Base-by-base conservation (phyloP, 768 basidiomycete species). In the Termitomyces sp. region DNA sequence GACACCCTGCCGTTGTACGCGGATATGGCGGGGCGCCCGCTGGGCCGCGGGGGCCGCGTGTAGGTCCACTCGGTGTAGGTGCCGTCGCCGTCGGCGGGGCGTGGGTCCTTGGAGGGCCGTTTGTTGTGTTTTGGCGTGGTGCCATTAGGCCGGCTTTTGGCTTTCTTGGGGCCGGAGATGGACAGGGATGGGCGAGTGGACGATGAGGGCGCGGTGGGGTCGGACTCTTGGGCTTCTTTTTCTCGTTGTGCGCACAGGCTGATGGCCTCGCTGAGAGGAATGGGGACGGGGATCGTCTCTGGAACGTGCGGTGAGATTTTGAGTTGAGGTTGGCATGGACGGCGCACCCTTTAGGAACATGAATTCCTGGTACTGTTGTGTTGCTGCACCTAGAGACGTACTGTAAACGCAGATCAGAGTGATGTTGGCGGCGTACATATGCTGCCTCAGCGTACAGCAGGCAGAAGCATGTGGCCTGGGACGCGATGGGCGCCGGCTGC, bases 361-460 rank as follows among this genome's bases (percentile, higher is more conserved):
- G 62, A 88, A 86, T 64, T 88, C 85, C 66, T 84, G 82, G 61
- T 84, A 83, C 63, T 82, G 81, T 54, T 79, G 76, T 3, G 81
- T 80, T 7, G 85, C 80, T 37, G 74, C 73, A 34, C 86, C 88
- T 90, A 56, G 50, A 31, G 28, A 66, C 77, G 49, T 66, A 92
- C 92, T 39, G 92, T 86, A 48, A 91, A 90, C 59, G 88, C 73
- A 10, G 90, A 86, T n/a, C n/a, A n/a, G 24, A 94, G 70, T 75
- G 63, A 93, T 91, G 66, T 81, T 86, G 69, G 61, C 83, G 81
- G 41, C 80, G n/a, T n/a, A n/a, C n/a, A n/a, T n/a, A n/a, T n/a
- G n/a, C n/a, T n/a, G n/a, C n/a, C n/a, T n/a, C n/a, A n/a, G n/a
- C n/a, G n/a, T n/a, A n/a, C 70, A 36, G 81, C 73, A 16, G 91